Evolutionary conservation across 805 yeast species (phyloP).

Genomic region (Zygosaccharomyces rouxii): DNA sequence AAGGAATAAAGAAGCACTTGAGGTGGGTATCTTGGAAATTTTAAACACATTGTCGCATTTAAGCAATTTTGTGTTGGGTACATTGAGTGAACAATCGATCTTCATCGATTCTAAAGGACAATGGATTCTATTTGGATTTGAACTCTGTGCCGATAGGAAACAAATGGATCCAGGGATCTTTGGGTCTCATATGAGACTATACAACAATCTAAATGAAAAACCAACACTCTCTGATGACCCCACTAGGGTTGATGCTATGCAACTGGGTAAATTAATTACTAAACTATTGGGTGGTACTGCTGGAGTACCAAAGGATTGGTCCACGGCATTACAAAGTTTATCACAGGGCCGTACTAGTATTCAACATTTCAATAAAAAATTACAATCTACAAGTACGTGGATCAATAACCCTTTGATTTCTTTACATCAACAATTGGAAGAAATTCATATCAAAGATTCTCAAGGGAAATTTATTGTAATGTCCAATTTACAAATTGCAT

Average conservation of each 20-base stretch:
- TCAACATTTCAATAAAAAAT: slow-evolving; percentile 34
- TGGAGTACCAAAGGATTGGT: slow-evolving; percentile 37
- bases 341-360: slow-evolving; percentile 23
- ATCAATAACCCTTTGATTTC: slow-evolving; percentile 44
- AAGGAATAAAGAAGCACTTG: slow-evolving; percentile 18
- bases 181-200: slow-evolving; percentile 8
- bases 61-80: slow-evolving; percentile 55
- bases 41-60: slow-evolving; percentile 26
- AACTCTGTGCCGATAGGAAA: slow-evolving; percentile 39
- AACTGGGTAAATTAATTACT: slow-evolving; percentile 35
- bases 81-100: slow-evolving; percentile 51
- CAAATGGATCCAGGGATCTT: slow-evolving; percentile 17
- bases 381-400: slow-evolving; percentile 36
- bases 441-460: slow-evolving; percentile 49
- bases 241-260: slow-evolving; percentile 33
- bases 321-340: slow-evolving; percentile 14
- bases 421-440: slow-evolving; percentile 51
- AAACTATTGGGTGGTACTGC: slow-evolving; percentile 38
- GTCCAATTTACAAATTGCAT: slow-evolving; percentile 24
- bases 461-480: slow-evolving; percentile 46
- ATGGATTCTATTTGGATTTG: slow-evolving; percentile 83
- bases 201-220: slow-evolving; percentile 13
- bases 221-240: slow-evolving; percentile 30
- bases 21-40: slow-evolving; percentile 27
- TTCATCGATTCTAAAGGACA: slow-evolving; percentile 69